A percentile compares a stretch with the other conserved stretches of the same genome.
Evolutionary conservation across 1,284 basidiomycete species (phyloP).

Genomic region (Ceratobasidium sp.): DNA sequence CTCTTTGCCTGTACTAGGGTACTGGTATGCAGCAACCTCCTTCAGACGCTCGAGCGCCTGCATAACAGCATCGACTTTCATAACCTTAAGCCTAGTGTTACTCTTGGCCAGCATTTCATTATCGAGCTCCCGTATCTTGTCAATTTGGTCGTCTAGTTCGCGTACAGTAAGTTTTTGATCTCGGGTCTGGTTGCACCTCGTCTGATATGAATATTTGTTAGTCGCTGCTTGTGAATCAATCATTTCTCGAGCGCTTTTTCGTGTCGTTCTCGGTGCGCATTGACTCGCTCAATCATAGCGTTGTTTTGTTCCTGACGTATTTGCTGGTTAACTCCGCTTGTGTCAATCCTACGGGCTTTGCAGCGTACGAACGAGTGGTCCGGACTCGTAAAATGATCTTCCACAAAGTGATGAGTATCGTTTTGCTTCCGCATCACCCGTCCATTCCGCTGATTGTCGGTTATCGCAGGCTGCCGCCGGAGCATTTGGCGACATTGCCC

Average conservation of each 20-base stretch:
- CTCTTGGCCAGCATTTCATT: constrained; percentile 3
- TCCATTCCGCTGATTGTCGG: constrained; percentile 28
- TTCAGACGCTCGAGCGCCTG: background rate
- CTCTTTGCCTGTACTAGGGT: too few relatives aligned
- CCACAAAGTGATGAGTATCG: constrained; percentile 5
- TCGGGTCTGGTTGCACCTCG: background rate
- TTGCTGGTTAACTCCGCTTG: constrained; percentile 1
- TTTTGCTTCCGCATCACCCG: constrained; percentile 40
- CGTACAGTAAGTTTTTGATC: constrained; percentile 1
- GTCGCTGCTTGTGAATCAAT: background rate
- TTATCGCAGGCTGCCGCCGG: constrained; percentile 14
- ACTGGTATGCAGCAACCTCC: background rate
- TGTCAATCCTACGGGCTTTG: constrained; percentile 15
- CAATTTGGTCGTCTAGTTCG: constrained; percentile 22
- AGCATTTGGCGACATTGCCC: constrained; percentile 35
- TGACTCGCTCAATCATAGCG: background rate
- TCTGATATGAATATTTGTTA: background rate
- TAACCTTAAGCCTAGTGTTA: background rate
- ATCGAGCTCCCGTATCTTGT: constrained; percentile 24
- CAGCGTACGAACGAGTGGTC: background rate
- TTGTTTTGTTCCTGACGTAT: background rate
- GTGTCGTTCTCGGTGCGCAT: background rate
- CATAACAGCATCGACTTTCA: background rate
- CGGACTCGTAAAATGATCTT: background rate
- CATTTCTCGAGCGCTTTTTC: background rate